phyloP scores from a whole-genome alignment of 2,329 filamentous ascomycete genomes.

The Cercospora janseana region DNA sequence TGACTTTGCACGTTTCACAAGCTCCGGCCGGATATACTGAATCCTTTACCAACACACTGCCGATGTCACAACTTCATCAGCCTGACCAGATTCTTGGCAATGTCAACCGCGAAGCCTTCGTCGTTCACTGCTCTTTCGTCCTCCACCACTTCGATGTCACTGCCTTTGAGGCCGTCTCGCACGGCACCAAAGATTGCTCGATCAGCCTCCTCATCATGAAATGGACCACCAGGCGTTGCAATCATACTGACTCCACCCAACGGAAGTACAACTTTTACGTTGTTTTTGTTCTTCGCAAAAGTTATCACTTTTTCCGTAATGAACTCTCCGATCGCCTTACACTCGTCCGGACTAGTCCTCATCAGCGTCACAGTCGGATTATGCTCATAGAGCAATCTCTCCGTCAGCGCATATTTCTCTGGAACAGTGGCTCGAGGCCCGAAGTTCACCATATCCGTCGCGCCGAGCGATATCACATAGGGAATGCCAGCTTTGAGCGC shows the following conservation, averaged over 20 bases:
- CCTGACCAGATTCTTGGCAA: constrained; percentile 42
- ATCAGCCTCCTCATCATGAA: constrained; percentile 53
- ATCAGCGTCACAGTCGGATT: constrained; percentile 67
- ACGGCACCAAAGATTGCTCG: constrained; percentile 50
- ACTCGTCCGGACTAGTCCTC: constrained; percentile 61
- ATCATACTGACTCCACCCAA: constrained; percentile 62
- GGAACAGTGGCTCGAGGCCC: constrained; percentile 58
- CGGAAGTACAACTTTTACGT: constrained; percentile 60
- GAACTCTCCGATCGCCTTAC: constrained; percentile 53
- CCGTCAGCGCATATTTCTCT: constrained; percentile 47
- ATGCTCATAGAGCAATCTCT: constrained; percentile 59
- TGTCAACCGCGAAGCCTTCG: constrained; percentile 48
- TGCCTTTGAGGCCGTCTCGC: constrained; percentile 49
- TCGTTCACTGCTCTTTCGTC: constrained; percentile 57
- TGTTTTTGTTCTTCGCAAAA: constrained; percentile 41
- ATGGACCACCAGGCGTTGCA: constrained; percentile 52
- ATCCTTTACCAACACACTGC: background rate
- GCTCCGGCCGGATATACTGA: background rate
- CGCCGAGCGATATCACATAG: constrained; percentile 51
- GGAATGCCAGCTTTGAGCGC: constrained; percentile 60
- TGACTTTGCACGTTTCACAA: background rate
- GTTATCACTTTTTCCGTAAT: constrained; percentile 55
- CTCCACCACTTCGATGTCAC: constrained; percentile 49
- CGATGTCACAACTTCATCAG: constrained; percentile 28
- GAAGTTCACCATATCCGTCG: constrained; percentile 63